Percentiles rank a stretch among this genome's conserved stretches.
Evolutionary conservation across 192 early-diverging fungal genomes (phyloP).

Genomic region (Coemansia erecta): DNA sequence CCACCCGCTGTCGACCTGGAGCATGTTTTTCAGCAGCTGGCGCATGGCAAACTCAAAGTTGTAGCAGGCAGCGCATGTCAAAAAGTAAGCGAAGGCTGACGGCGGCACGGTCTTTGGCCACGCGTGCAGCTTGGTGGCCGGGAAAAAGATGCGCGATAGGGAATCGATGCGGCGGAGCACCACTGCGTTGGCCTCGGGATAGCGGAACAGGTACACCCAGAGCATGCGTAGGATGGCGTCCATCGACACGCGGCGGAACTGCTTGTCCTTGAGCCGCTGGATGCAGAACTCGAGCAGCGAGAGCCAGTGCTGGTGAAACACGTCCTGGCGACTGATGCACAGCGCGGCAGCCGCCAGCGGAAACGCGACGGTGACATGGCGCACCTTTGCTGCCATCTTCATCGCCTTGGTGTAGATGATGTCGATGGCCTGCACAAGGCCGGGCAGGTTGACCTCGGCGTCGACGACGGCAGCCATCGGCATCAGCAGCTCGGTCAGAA

Average conservation of each 20-base stretch:
- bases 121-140: constrained; percentile 51
- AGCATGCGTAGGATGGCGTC: constrained; percentile 76
- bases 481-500: constrained; percentile 88
- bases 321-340: constrained; percentile 86
- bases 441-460: constrained; percentile 93
- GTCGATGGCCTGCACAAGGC: constrained; percentile 91
- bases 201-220: constrained; percentile 95
- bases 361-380: constrained; percentile 73
- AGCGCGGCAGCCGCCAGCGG: constrained; percentile 86
- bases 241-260: constrained; percentile 69
- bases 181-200: constrained; percentile 62
- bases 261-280: constrained; percentile 74
- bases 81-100: constrained; percentile 48
- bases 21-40: constrained; percentile 42
- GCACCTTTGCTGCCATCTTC: constrained; percentile 87
- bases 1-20: constrained; percentile 52
- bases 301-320: constrained; percentile 80
- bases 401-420: constrained; percentile 83
- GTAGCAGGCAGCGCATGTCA: constrained; percentile 52
- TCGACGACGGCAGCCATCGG: constrained; percentile 87
- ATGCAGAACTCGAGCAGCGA: constrained; percentile 67
- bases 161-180: constrained; percentile 50
- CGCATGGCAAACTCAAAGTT: constrained; percentile 51
- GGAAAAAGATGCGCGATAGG: constrained; percentile 52
- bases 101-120: constrained; percentile 55